Base-by-base conservation (phyloP, 2,329 filamentous ascomycete genomes). In the Simplicillium sp. region DNA sequence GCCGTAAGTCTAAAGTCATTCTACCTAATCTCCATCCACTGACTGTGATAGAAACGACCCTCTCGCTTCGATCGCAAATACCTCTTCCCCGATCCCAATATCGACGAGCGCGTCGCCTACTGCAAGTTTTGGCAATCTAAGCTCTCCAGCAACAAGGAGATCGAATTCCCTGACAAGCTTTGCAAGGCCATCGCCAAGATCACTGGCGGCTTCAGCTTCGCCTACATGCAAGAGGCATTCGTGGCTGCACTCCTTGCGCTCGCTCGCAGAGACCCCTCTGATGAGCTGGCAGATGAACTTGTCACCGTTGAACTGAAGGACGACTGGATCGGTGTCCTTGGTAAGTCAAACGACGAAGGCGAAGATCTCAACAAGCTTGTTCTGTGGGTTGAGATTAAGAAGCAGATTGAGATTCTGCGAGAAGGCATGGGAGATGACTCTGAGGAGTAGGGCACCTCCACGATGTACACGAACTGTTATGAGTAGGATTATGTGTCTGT, bases 141-240 rank as follows among this genome's bases (percentile, higher is more conserved):
- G 66, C 63, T 84, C 5, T 57, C 62, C 29, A 60, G 66, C 47
- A 81, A 79, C 55, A 63, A 74, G 44, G 66, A 71, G 8, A 62
- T 84, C 33, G 70, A 75, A 7, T 83, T 84, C 48, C 77, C 78
- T 0, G 67, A 75, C 51, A 62, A 66, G 45, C 64, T 84, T 4
- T 77, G 72, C 52, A 51, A 54, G 1, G 70, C 72, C n/a, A 71
- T 83, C 44, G 79, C 80, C 3, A 65, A 66, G 9, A 77, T 82
- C 45, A 84, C 78, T 1, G 59, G 73, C 18, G 68, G 68, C n/a
- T 84, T 84, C 56, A 80, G 75, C 48, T 84, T 84, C 53, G 80
- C 80, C 0, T 84, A 83, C 52, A 71, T 84, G 57, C 79, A 84
- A 52, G 80, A 84, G 55, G 79, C 76, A 0, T 84, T 84, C 52